Percentiles rank a stretch among this genome's conserved stretches.
Evolutionary conservation across 2,329 filamentous ascomycete species (phyloP).

Genomic region (Pestalotiopsis sp.): DNA sequence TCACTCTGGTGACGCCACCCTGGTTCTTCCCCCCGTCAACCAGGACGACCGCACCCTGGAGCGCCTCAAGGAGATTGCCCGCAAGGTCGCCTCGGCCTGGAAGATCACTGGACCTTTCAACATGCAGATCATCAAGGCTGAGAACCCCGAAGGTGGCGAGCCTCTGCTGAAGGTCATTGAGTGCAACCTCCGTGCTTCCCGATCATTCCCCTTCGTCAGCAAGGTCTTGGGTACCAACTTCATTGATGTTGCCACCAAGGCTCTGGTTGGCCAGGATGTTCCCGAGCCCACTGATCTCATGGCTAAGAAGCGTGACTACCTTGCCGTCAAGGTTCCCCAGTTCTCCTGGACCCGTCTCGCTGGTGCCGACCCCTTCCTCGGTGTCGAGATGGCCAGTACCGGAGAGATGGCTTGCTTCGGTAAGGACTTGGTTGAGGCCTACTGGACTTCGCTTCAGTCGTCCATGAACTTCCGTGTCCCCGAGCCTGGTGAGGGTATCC

Average conservation of each 20-base stretch:
- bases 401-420: conserved; percentile 99
- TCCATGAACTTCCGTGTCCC: conserved; percentile 99
- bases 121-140: conserved; percentile 99
- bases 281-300: conserved; percentile 88
- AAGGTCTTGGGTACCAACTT: conserved; percentile 97
- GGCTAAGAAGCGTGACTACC: conserved; percentile 84
- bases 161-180: conserved; percentile 92
- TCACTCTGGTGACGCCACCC: conserved; percentile 94
- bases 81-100: conserved; percentile 97
- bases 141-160: conserved; percentile 73
- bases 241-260: conserved; percentile 93
- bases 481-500: conserved; percentile 89
- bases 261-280: conserved; percentile 82
- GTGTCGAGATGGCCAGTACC: conserved; percentile 95
- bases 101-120: conserved; percentile 98
- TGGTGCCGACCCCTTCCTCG: conserved; percentile 94
- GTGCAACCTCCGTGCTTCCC: conserved; percentile 95
- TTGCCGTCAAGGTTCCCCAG: conserved; percentile 97
- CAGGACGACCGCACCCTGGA: conserved; percentile 78
- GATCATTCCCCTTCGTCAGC: conserved; percentile 97
- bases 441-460: conserved; percentile 95
- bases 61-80: conserved; percentile 91
- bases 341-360: conserved; percentile 99
- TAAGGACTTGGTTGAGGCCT: conserved; percentile 92
- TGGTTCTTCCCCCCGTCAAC: conserved; percentile 84